A percentile compares a stretch with the other conserved stretches of the same genome.
phyloP scores from a whole-genome alignment of 306 rosid species.

The Trifolium dubium region DNA sequence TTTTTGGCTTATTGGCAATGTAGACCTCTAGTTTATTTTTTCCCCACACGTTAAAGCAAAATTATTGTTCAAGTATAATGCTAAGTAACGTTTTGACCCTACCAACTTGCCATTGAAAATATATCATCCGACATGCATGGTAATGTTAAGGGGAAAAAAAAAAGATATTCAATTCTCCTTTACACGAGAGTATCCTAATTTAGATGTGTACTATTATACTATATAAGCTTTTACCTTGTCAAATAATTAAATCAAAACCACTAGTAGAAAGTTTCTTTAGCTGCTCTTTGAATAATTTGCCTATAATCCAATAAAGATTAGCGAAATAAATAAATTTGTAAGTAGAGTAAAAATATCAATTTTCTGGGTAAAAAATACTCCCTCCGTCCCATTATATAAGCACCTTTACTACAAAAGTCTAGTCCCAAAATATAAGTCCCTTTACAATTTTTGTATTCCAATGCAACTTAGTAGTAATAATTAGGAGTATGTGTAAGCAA shows the following conservation, averaged over 20 bases:
- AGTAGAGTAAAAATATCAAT: no score
- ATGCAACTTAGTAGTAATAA: no score
- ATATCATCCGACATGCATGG: conserved; percentile 42
- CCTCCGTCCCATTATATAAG: no score
- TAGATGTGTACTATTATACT: conserved; percentile 15
- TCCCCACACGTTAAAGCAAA: not conserved
- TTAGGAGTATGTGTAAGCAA: no score
- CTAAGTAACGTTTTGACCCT: conserved; percentile 5
- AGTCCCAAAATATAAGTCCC: no score
- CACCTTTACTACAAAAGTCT: no score
- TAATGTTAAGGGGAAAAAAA: conserved; percentile 22
- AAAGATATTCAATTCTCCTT: not conserved
- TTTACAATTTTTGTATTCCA: no score
- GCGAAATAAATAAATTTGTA: no score
- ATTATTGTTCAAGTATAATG: conserved; percentile 20
- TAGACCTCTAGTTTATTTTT: not conserved
- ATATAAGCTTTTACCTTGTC: not conserved
- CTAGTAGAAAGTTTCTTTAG: not conserved
- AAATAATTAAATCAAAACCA: conserved; percentile 23
- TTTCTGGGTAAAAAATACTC: no score
- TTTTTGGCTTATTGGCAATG: no score
- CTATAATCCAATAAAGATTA: no score
- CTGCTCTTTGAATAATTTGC: no score
- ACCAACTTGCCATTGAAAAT: conserved; percentile 6
- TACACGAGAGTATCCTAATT: not conserved